Conservation (phyloP, 108 stramenopile species). For the Conticribra guillardii region DNA sequence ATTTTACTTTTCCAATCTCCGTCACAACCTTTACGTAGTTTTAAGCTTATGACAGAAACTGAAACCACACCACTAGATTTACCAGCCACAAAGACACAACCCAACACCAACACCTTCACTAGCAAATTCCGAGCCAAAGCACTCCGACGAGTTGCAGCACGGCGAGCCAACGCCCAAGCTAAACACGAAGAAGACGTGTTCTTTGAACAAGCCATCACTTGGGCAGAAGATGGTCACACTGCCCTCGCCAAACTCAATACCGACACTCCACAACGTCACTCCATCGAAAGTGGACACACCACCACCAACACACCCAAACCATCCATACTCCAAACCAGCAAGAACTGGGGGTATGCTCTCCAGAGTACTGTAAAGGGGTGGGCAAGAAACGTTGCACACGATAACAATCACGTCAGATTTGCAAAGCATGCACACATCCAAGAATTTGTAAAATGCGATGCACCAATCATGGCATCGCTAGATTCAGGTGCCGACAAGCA, state of each 20-base stretch:
- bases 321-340: constrained; percentile 3
- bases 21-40: too few species aligned
- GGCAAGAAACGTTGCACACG: neutral
- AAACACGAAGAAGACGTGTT: neutral
- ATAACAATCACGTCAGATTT: neutral
- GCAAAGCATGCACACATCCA: neutral
- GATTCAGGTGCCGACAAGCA: neutral
- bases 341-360: too few species aligned
- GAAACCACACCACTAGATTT: too few species aligned
- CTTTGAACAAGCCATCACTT: constrained; percentile 2
- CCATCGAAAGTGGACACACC: neutral
- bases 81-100: too few species aligned
- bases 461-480: neutral
- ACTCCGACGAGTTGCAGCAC: neutral
- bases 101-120: neutral
- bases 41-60: too few species aligned
- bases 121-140: constrained; percentile 3
- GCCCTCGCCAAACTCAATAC: neutral
- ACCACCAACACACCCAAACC: neutral
- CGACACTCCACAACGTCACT: neutral
- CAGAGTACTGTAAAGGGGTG: neutral
- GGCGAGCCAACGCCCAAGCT: neutral
- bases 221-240: constrained; percentile 6
- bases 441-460: neutral
- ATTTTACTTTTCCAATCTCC: too few species aligned